Conservation (phyloP, 148 eudicot genomes). For the Tetragonia tetragonoides region DNA sequence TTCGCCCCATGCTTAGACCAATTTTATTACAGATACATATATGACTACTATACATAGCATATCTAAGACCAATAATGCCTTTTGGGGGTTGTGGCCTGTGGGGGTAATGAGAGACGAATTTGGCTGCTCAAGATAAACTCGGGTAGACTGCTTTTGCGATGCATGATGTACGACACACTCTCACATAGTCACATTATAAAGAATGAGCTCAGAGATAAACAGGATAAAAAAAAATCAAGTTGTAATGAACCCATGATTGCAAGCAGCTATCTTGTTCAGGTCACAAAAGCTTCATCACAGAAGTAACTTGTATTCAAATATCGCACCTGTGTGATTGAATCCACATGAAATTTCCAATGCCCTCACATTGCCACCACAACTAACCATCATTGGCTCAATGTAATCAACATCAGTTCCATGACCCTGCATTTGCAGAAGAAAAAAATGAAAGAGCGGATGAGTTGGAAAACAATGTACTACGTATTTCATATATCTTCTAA, state of each 20-base stretch:
- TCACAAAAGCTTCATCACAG: neutral
- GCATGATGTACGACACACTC: neutral
- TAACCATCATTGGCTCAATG: slow-evolving; percentile 50
- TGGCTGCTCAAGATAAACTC: too few species aligned
- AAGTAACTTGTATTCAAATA: slow-evolving; percentile 41
- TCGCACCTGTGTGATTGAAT: slow-evolving; percentile 89
- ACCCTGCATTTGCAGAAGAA: slow-evolving; percentile 44
- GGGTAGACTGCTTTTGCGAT: too few species aligned
- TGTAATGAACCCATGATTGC: neutral
- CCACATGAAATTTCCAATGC: slow-evolving; percentile 86
- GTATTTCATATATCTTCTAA: too few species aligned
- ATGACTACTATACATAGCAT: slow-evolving; percentile 10
- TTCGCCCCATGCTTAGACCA: neutral
- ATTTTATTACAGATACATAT: neutral
- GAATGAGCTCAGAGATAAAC: slow-evolving; percentile 2
- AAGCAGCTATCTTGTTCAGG: slow-evolving; percentile 11
- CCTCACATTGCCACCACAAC: slow-evolving; percentile 55
- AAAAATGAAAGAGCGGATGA: neutral
- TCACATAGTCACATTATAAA: neutral
- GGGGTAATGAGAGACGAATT: too few species aligned
- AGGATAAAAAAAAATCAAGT: neutral
- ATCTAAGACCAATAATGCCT: slow-evolving; percentile 6
- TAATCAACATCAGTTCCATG: slow-evolving; percentile 86
- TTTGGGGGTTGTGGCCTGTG: too few species aligned
- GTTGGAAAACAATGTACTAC: neutral